Evolutionary conservation across 2,329 filamentous ascomycete species (phyloP).

Genomic region (Cladosporium austrohemisphaericum): DNA sequence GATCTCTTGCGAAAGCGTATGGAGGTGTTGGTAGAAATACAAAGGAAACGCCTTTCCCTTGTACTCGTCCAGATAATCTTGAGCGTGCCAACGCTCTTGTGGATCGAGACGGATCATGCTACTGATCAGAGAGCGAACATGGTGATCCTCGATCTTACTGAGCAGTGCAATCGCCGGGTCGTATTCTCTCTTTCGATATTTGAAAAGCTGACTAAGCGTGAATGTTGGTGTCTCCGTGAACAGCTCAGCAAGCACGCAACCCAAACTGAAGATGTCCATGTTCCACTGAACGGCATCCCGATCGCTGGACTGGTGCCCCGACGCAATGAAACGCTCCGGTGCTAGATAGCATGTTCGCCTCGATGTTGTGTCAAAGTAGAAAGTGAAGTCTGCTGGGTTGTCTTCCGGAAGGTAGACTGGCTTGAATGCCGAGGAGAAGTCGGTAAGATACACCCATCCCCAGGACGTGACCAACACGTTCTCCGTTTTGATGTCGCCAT

Average conservation of each 20-base stretch:
- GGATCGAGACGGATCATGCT: slow-evolving; percentile 97
- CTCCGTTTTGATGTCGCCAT: slow-evolving; percentile 98
- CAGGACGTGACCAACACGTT: slow-evolving; percentile 96
- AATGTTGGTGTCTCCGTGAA: slow-evolving; percentile 97
- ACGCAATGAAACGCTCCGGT: slow-evolving; percentile 80
- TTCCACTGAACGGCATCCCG: slow-evolving; percentile 60
- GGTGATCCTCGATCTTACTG: slow-evolving; percentile 79
- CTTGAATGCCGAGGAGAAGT: slow-evolving; percentile 95
- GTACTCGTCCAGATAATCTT: slow-evolving; percentile 91
- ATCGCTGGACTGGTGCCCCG: slow-evolving; percentile 57
- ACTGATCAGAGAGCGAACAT: slow-evolving; percentile 81
- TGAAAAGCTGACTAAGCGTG: slow-evolving; percentile 91
- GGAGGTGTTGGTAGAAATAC: slow-evolving; percentile 96
- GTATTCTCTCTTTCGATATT: slow-evolving; percentile 88
- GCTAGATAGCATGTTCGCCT: slow-evolving; percentile 91
- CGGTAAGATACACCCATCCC: slow-evolving; percentile 98
- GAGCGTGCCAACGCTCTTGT: slow-evolving; percentile 84
- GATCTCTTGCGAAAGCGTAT: slow-evolving; percentile 95
- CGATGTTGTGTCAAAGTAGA: slow-evolving; percentile 93
- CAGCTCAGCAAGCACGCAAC: slow-evolving; percentile 93
- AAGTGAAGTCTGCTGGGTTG: slow-evolving; percentile 95
- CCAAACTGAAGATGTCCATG: slow-evolving; percentile 97
- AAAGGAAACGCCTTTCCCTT: slow-evolving; percentile 87
- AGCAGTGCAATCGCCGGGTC: slow-evolving; percentile 78
- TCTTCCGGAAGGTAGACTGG: slow-evolving; percentile 91